phyloP scores from a whole-genome alignment of 1,284 basidiomycete species.

The Jaminaea rosea region DNA sequence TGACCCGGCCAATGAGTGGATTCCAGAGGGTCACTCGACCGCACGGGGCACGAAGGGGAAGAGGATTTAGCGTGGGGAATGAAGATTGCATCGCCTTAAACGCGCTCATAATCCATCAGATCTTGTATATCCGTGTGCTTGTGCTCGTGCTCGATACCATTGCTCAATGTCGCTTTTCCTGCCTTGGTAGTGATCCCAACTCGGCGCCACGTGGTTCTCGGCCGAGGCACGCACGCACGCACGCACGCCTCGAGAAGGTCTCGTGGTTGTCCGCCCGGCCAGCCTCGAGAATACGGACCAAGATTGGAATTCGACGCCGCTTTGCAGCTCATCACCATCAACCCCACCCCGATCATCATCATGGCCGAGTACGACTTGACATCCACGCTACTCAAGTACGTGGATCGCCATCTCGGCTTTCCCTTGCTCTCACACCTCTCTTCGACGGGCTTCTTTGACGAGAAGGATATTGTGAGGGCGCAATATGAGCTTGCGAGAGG shows the following conservation, averaged over 20 bases:
- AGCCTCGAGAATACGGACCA: neutral
- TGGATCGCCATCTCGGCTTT: conserved; percentile 88
- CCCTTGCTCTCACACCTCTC: conserved; percentile 77
- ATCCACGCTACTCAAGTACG: conserved; percentile 59
- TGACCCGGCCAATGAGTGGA: neutral
- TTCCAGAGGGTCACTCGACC: no score
- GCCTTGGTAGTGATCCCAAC: no score
- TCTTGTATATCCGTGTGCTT: no score
- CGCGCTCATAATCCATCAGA: no score
- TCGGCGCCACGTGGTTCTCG: no score
- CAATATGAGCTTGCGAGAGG: conserved; percentile 95
- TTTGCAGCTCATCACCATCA: neutral
- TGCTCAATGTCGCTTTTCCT: no score
- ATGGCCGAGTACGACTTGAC: conserved; percentile 62
- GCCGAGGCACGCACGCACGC: neutral
- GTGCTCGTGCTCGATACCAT: no score
- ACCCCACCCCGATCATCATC: conserved; percentile 14
- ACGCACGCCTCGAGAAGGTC: neutral
- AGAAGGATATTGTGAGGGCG: conserved; percentile 66
- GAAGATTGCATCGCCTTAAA: no score
- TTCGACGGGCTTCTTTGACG: conserved; percentile 61
- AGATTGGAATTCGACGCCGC: neutral
- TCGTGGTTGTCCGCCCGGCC: conserved; percentile 9
- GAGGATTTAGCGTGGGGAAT: no score
- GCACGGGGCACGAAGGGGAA: no score